These are phyloP conservation scores for Populus davidiana DNA, from an alignment of 345 rosid genomes.

Conservation along the genomic window DNA sequence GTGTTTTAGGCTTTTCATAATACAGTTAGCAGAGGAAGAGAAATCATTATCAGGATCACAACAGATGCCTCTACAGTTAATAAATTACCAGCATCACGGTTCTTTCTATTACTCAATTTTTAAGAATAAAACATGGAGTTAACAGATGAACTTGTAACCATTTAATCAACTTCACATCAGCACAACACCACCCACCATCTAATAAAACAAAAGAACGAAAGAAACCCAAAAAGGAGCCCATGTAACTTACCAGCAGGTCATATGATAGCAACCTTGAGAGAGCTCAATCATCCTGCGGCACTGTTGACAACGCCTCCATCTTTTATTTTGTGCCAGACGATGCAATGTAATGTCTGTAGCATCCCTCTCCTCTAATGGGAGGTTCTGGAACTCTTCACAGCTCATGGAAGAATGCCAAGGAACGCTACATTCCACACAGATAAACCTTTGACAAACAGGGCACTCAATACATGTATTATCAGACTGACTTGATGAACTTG, in stretches of 20 bases:
- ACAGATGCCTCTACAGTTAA: neutral
- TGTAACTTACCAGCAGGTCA: slow-evolving; percentile 81
- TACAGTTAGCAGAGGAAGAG: neutral
- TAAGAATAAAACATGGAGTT: neutral
- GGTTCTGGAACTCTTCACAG: slow-evolving; percentile 85
- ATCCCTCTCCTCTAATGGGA: slow-evolving; percentile 82
- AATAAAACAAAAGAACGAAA: neutral
- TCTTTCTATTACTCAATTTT: neutral
- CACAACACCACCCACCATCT: neutral
- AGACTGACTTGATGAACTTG: slow-evolving; percentile 73
- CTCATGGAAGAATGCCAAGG: slow-evolving; percentile 91
- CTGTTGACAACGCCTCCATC: slow-evolving; percentile 93
- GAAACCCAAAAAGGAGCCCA: neutral
- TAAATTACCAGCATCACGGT: neutral
- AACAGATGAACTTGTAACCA: too few species aligned
- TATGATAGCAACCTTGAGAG: slow-evolving; percentile 88
- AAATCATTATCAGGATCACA: neutral
- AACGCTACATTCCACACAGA: slow-evolving; percentile 83
- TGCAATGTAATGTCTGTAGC: slow-evolving; percentile 78
- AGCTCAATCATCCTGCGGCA: slow-evolving; percentile 93
- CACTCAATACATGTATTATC: slow-evolving; percentile 73
- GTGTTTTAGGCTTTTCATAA: neutral
- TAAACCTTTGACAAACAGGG: slow-evolving; percentile 79
- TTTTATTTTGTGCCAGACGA: slow-evolving; percentile 71
- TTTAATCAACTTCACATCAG: neutral